phyloP scores from a whole-genome alignment of 2,329 filamentous ascomycete genomes.

The Magnaporthiopsis poae region DNA sequence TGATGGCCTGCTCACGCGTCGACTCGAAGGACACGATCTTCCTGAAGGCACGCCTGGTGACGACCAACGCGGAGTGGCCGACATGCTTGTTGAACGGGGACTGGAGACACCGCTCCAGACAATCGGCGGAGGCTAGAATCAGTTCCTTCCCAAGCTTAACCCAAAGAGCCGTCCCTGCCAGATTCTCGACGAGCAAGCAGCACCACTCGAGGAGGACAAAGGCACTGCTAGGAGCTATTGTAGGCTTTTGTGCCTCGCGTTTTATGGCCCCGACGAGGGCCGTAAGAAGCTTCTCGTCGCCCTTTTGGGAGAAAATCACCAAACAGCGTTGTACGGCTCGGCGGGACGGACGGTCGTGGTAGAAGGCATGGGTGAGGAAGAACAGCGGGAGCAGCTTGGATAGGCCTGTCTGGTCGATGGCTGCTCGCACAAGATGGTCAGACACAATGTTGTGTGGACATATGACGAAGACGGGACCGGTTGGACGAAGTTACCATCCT shows the following conservation, averaged over 20 bases:
- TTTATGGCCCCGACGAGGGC: slow-evolving; percentile 58
- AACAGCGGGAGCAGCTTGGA: slow-evolving; percentile 58
- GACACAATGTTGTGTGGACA: slow-evolving; percentile 8
- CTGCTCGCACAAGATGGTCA: slow-evolving; percentile 20
- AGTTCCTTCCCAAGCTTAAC: slow-evolving; percentile 55
- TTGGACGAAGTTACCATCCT: slow-evolving; percentile 34
- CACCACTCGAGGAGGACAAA: slow-evolving; percentile 91
- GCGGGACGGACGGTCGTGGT: slow-evolving; percentile 75
- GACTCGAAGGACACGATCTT: slow-evolving; percentile 54
- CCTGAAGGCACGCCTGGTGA: slow-evolving; percentile 71
- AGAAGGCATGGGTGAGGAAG: slow-evolving; percentile 79
- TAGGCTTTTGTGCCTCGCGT: slow-evolving; percentile 63
- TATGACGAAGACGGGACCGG: background rate
- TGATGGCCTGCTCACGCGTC: slow-evolving; percentile 51
- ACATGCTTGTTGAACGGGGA: slow-evolving; percentile 54
- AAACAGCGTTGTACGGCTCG: slow-evolving; percentile 76
- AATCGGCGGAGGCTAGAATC: slow-evolving; percentile 58
- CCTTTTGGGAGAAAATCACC: slow-evolving; percentile 46
- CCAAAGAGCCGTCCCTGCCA: slow-evolving; percentile 54
- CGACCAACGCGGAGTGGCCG: slow-evolving; percentile 61
- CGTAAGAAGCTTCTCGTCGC: slow-evolving; percentile 49
- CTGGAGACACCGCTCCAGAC: slow-evolving; percentile 67
- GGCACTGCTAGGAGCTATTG: slow-evolving; percentile 68
- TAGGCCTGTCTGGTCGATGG: slow-evolving; percentile 38
- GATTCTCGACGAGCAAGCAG: slow-evolving; percentile 64